A percentile compares a stretch with the other conserved stretches of the same genome.
These are phyloP conservation scores for Aspergillus taichungensis DNA, from an alignment of 495 filamentous ascomycete genomes.

Conservation along the genomic window DNA sequence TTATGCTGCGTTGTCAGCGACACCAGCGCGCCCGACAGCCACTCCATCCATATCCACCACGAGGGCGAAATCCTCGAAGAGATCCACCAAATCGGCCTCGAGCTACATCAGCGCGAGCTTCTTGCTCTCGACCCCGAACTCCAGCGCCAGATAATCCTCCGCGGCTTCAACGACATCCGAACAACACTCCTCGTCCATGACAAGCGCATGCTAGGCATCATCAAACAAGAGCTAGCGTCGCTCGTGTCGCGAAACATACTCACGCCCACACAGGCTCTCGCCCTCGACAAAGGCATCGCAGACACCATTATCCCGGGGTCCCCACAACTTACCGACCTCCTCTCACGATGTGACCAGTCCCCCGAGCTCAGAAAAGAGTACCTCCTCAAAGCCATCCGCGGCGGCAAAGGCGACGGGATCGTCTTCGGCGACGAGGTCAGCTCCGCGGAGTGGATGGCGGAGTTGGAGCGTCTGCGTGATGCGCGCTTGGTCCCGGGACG, in stretches of 20 bases:
- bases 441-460: constrained; percentile 9
- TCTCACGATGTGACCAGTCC: background rate
- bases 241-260: constrained; percentile 16
- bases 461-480: constrained; percentile 1
- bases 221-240: constrained; percentile 21
- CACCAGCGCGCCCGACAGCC: too few species aligned
- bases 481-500: background rate
- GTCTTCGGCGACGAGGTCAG: constrained; percentile 24
- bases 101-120: constrained; percentile 25
- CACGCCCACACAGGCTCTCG: constrained; percentile 15
- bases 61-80: too few species aligned
- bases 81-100: constrained; percentile 25
- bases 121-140: constrained; percentile 13
- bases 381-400: constrained; percentile 23
- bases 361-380: constrained; percentile 15
- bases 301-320: constrained; percentile 10
- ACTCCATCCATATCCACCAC: too few species aligned
- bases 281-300: constrained; percentile 10
- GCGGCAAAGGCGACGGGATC: constrained; percentile 27
- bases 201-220: constrained; percentile 31
- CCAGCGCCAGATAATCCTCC: constrained; percentile 13
- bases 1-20: too few species aligned
- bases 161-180: constrained; percentile 29
- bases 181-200: constrained; percentile 30
- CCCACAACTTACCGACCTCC: background rate